Evolutionary conservation across 176 grass and related monocot genomes (phyloP).

Genomic region (Zizania latifolia): DNA sequence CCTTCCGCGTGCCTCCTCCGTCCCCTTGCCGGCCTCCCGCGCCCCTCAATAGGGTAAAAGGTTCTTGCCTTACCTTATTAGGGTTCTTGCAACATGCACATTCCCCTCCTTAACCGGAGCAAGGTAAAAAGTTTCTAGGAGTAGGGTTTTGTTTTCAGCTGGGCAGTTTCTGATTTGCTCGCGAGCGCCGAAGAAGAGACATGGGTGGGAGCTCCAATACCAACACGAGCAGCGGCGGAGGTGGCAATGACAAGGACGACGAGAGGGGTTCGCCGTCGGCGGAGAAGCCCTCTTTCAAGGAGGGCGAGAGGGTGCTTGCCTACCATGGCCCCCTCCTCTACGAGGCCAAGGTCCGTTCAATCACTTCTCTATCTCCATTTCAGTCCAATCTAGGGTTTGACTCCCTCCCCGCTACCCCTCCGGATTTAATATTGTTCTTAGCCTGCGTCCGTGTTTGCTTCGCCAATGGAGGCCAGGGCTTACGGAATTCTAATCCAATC

Average conservation of each 20-base stretch:
- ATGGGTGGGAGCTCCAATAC: constrained; percentile 40
- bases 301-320: constrained; percentile 86
- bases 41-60: no score
- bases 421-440: background rate
- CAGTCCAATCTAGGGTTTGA: background rate
- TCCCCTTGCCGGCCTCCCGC: no score
- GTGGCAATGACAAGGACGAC: constrained; percentile 2
- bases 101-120: no score
- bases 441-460: background rate
- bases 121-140: no score
- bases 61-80: no score
- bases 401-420: background rate
- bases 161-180: no score
- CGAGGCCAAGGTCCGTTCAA: constrained; percentile 75
- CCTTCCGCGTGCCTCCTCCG: no score
- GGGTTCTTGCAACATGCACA: no score
- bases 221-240: constrained; percentile 19
- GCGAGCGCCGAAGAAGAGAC: no score
- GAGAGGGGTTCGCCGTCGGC: constrained; percentile 28
- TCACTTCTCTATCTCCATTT: no score
- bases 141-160: no score
- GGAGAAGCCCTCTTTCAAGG: constrained; percentile 38
- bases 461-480: background rate
- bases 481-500: background rate
- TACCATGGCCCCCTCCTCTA: constrained; percentile 93